Conservation (phyloP, 306 rosid species). For the Nissolia schottii region DNA sequence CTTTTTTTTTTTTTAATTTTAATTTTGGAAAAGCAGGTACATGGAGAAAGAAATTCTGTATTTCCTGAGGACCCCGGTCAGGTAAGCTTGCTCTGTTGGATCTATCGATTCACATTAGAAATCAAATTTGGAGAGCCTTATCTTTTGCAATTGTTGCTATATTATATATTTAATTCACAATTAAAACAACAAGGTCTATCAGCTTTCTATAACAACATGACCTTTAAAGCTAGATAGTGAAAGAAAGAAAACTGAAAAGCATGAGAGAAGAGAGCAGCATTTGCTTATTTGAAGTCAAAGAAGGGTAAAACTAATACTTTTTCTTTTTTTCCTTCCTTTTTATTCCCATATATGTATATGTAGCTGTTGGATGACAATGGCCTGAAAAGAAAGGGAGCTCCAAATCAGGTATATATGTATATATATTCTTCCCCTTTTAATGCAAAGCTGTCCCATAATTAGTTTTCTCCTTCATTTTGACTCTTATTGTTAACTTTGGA, state of each 20-base stretch:
- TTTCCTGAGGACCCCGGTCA: slow-evolving; percentile 54
- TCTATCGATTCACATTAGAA: slow-evolving; percentile 21
- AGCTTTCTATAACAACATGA: slow-evolving; percentile 27
- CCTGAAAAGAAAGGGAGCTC: slow-evolving; percentile 44
- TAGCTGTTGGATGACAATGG: slow-evolving; percentile 42
- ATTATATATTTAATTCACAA: background rate
- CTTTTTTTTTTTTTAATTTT: background rate
- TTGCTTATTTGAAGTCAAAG: slow-evolving; percentile 36
- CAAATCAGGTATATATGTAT: no score
- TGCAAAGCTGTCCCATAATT: slow-evolving; percentile 17
- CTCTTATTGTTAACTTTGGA: background rate
- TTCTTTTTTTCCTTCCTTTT: background rate
- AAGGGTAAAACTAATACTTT: background rate
- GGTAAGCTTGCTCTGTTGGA: slow-evolving; percentile 36
- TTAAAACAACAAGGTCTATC: slow-evolving; percentile 20
- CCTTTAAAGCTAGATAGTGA: background rate
- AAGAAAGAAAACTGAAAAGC: slow-evolving; percentile 23
- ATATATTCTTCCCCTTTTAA: slow-evolving; percentile 26
- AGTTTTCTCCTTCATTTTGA: slow-evolving; percentile 26
- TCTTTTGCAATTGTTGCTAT: slow-evolving; percentile 19
- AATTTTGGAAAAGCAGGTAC: slow-evolving; percentile 23
- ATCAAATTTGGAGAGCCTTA: slow-evolving; percentile 24
- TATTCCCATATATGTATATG: slow-evolving; percentile 19
- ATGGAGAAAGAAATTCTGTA: slow-evolving; percentile 40
- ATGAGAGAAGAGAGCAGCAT: slow-evolving; percentile 25